Conservation (phyloP, 1,139 yeast genomes). For the Zygoascus meyerae region DNA sequence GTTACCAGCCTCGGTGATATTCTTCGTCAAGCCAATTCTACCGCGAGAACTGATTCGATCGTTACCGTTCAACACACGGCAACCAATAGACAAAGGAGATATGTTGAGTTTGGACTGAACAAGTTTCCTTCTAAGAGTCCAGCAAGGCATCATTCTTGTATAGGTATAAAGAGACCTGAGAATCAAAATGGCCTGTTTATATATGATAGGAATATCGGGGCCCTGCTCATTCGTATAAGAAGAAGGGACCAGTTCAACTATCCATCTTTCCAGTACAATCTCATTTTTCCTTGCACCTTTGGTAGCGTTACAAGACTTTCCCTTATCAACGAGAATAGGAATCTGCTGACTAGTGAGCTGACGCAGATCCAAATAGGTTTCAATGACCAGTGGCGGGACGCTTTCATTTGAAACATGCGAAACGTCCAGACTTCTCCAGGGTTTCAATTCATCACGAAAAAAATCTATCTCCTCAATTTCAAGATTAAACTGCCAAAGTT, state of each 20-base stretch:
- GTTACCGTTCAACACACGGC: conserved; percentile 68
- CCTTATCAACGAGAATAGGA: conserved; percentile 52
- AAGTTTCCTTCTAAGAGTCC: conserved; percentile 45
- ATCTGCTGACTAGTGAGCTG: conserved; percentile 55
- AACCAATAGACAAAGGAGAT: conserved; percentile 44
- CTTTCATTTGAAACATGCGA: conserved; percentile 19
- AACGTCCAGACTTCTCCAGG: conserved; percentile 47
- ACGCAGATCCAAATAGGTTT: conserved; percentile 71
- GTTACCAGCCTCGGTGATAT: conserved; percentile 46
- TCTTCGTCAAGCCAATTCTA: conserved; percentile 72
- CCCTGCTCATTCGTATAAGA: conserved; percentile 43
- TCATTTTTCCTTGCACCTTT: conserved; percentile 61
- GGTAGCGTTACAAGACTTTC: conserved; percentile 45
- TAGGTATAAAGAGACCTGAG: conserved; percentile 70
- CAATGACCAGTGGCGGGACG: conserved; percentile 78
- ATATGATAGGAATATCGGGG: conserved; percentile 59
- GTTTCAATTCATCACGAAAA: conserved; percentile 50
- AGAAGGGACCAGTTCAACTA: conserved; percentile 59
- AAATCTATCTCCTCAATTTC: conserved; percentile 46
- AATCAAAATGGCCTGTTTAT: conserved; percentile 67
- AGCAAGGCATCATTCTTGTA: conserved; percentile 65
- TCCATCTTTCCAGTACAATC: conserved; percentile 89
- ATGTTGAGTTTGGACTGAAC: conserved; percentile 38
- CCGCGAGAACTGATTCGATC: conserved; percentile 77
- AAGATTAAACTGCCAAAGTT: conserved; percentile 53